Evolutionary conservation across 2,329 filamentous ascomycete species (phyloP).

Genomic region (Fusarium sp.): DNA sequence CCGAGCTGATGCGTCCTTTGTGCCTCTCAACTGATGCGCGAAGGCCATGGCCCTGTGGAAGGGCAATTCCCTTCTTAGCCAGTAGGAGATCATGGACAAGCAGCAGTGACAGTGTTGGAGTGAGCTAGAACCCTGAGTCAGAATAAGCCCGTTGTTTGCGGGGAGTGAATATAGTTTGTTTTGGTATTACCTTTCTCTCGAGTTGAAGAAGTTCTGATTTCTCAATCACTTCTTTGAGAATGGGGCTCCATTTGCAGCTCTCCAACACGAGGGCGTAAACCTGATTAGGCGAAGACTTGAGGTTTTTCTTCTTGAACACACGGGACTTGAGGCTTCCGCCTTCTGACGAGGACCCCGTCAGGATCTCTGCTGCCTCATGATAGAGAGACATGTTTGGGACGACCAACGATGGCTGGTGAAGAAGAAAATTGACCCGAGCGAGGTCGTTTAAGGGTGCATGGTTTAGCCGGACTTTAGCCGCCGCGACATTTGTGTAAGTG

Average conservation of each 20-base stretch:
- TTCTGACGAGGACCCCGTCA: slow-evolving; percentile 61
- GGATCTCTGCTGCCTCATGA: slow-evolving; percentile 83
- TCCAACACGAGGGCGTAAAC: slow-evolving; percentile 89
- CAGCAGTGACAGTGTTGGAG: slow-evolving; percentile 80
- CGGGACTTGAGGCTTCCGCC: slow-evolving; percentile 89
- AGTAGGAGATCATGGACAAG: slow-evolving; percentile 88
- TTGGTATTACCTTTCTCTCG: slow-evolving; percentile 77
- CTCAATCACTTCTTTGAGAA: slow-evolving; percentile 92
- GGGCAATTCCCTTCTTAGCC: slow-evolving; percentile 81
- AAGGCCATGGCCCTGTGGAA: slow-evolving; percentile 81
- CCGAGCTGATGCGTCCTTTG: slow-evolving; percentile 80
- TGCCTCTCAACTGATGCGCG: slow-evolving; percentile 79
- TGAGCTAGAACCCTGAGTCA: slow-evolving; percentile 65
- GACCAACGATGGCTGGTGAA: slow-evolving; percentile 5
- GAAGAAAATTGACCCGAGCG: slow-evolving; percentile 32
- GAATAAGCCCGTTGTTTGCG: background rate
- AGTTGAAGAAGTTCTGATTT: slow-evolving; percentile 76
- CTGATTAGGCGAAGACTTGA: slow-evolving; percentile 82
- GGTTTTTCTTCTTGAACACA: slow-evolving; percentile 76
- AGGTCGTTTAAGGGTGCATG: background rate
- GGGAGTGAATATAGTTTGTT: slow-evolving; percentile 14
- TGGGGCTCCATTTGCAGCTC: slow-evolving; percentile 86
- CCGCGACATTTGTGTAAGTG: slow-evolving; percentile 19
- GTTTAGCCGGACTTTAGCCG: slow-evolving; percentile 35
- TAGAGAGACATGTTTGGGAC: slow-evolving; percentile 82